These are phyloP conservation scores for Colletotrichum graminicola DNA, from an alignment of 2,329 filamentous ascomycete genomes.

Conservation along the genomic window DNA sequence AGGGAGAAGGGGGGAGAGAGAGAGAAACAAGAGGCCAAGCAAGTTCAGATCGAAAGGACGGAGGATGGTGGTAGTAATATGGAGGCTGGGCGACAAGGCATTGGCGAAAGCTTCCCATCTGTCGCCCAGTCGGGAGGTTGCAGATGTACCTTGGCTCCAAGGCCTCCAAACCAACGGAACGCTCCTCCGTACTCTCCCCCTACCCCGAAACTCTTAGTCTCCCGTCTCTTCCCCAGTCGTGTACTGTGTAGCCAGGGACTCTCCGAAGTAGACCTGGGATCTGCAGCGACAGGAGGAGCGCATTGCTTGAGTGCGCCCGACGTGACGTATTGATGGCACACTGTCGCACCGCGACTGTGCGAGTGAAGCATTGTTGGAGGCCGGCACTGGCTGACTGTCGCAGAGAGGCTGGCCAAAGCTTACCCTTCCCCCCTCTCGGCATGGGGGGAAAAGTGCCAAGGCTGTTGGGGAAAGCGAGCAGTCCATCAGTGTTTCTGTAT, in stretches of 20 bases:
- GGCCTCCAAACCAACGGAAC: slow-evolving; percentile 11
- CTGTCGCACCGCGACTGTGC: slow-evolving; percentile 2
- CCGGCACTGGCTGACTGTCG: slow-evolving; percentile 31
- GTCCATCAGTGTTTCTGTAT: slow-evolving; percentile 41
- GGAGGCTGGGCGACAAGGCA: slow-evolving; percentile 25
- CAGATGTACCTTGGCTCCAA: slow-evolving; percentile 2
- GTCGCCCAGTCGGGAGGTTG: slow-evolving; percentile 18
- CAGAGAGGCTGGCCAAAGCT: slow-evolving; percentile 1
- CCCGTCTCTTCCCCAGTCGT: not conserved
- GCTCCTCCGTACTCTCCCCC: not conserved
- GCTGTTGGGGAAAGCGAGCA: slow-evolving; percentile 7
- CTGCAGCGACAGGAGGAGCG: not conserved
- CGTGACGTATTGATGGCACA: slow-evolving; percentile 32
- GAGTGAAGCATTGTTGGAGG: slow-evolving; percentile 11
- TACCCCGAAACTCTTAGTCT: too few relatives aligned
- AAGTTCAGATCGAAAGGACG: not conserved
- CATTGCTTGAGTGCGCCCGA: slow-evolving; percentile 7
- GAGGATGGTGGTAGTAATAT: slow-evolving; percentile 24
- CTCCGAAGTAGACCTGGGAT: not conserved
- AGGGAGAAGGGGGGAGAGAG: not conserved
- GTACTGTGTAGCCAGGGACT: not conserved
- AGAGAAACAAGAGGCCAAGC: slow-evolving; percentile 16
- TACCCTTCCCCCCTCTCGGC: not conserved
- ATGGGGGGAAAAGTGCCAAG: slow-evolving; percentile 22
- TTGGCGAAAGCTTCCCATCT: slow-evolving; percentile 21